Percentiles rank a stretch among this genome's conserved stretches.
Evolutionary conservation across 768 basidiomycete genomes (phyloP).

Genomic region (Trametes elegans): DNA sequence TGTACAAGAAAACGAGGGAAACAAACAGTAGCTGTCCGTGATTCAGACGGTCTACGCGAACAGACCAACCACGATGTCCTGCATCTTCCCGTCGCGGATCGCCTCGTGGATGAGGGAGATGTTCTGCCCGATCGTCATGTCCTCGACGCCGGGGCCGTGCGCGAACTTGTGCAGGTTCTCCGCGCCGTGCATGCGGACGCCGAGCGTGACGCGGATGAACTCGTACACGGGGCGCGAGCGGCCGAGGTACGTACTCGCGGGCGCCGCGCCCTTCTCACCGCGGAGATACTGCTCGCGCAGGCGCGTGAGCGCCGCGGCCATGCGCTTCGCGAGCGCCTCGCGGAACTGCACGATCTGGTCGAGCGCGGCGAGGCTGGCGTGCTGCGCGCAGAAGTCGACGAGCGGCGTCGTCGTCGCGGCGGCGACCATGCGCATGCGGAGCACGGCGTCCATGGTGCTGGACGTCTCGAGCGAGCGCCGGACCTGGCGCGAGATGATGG

Average conservation of each 20-base stretch:
- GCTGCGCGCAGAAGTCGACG: conserved; percentile 52
- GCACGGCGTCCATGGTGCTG: conserved; percentile 66
- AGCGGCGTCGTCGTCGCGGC: conserved; percentile 58
- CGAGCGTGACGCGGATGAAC: conserved; percentile 67
- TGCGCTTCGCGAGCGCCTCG: conserved; percentile 46
- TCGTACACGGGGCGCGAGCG: conserved; percentile 74
- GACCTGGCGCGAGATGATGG: conserved; percentile 43
- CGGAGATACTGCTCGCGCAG: conserved; percentile 57
- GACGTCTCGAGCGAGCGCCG: conserved; percentile 58
- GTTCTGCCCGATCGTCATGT: conserved; percentile 67
- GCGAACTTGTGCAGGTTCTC: conserved; percentile 65
- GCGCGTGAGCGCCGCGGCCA: conserved; percentile 43
- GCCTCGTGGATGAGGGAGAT: conserved; percentile 78
- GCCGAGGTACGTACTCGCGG: conserved; percentile 65
- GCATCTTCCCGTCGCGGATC: conserved; percentile 69
- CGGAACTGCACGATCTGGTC: conserved; percentile 52
- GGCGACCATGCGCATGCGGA: conserved; percentile 72
- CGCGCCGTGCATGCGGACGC: conserved; percentile 77
- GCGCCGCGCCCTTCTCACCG: conserved; percentile 57
- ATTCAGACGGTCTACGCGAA: conserved; percentile 32
- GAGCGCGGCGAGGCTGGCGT: conserved; percentile 23
- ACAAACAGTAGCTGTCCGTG: not conserved
- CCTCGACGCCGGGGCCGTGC: conserved; percentile 64
- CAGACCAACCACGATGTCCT: conserved; percentile 51
- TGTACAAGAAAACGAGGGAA: not conserved